A percentile compares a stretch with the other conserved stretches of the same genome.
Evolutionary conservation across 2,329 filamentous ascomycete species (phyloP).

Genomic region (Purpureocillium takamizusanense): DNA sequence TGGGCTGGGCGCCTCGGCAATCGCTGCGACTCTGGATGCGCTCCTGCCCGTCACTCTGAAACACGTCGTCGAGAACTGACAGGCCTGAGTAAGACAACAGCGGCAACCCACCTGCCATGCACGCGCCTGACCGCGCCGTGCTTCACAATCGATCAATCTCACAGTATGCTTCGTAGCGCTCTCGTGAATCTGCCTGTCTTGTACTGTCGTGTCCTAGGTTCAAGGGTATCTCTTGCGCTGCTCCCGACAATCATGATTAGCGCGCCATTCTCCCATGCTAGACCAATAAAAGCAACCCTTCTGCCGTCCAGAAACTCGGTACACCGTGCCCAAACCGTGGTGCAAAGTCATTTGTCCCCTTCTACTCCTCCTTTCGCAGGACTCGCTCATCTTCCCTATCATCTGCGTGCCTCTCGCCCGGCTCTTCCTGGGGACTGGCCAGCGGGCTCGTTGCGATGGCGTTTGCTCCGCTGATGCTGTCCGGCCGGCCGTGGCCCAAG

Average conservation of each 20-base stretch:
- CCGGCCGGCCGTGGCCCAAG: conserved; percentile 67
- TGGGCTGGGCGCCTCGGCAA: too few species aligned
- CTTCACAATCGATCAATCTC: too few species aligned
- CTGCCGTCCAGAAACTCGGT: not conserved
- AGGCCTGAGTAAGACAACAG: too few species aligned
- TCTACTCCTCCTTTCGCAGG: not conserved
- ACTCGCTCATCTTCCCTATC: conserved; percentile 15
- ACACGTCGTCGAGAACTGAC: too few species aligned
- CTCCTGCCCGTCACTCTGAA: too few species aligned
- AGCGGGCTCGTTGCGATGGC: conserved; percentile 53
- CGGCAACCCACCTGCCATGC: too few species aligned
- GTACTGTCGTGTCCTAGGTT: not conserved
- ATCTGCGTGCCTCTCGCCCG: conserved; percentile 23
- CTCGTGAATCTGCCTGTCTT: too few species aligned
- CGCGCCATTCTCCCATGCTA: not conserved
- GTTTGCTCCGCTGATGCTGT: conserved; percentile 74
- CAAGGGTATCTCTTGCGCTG: conserved; percentile 2
- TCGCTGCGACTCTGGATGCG: too few species aligned
- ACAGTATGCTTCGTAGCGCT: too few species aligned
- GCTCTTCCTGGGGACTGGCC: conserved; percentile 43
- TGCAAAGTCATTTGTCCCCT: not conserved
- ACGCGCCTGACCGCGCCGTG: too few species aligned
- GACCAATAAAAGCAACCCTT: not conserved
- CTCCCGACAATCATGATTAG: not conserved
- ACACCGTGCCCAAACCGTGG: not conserved